Evolutionary conservation across 2,329 filamentous ascomycete species (phyloP), one percentile per base, ranked within the genome.

Genomic region (Fonsecaea erecta): DNA sequence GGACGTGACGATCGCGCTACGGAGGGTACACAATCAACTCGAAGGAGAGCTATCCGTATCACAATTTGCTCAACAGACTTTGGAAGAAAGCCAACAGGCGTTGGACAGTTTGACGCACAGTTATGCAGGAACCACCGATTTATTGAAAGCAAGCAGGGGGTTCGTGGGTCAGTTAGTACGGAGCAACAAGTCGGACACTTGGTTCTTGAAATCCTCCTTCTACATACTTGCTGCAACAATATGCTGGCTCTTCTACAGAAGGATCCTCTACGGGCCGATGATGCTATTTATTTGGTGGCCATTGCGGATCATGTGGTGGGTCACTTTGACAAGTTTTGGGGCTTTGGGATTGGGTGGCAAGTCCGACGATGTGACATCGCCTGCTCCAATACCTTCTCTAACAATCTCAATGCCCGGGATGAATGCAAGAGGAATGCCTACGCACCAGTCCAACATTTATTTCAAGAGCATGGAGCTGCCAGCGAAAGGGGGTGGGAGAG

Each of bases 161-260:
- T 82, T 99, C 18, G 85, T 97, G 7, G 87, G 87, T 6, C 92
- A 91, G 18, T 82, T 99, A 52, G 80, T 98, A 53, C 87, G 87
- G 67, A 95, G 91, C 69, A 92, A 96, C 75, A 99, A 99, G 83
- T 95, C 90, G 70, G 95, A 99, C 75, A 97, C 93, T 1, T 99
- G 95, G 95, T 99, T 99, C 76, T 85, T 99, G 35, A 90, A 95
- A 78, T 96, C 91, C 40, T 88, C 93, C 1, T 88, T 98, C 70
- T 96, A 93, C 75, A 84, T 97, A 71, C 84, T 98, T 16, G 74
- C 90, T 24, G 85, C 80, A 5, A 97, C 93, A 0, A 87, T 93
- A 48, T 83, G 82, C 32, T 99, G 95, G 95, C 84, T 99, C 7
- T 75, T 97, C 6, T 97, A 96, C 74, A 83, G 95, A 30, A 83